phyloP scores from a whole-genome alignment of 1,139 yeast species.

The Suhomyces bribrorum region DNA sequence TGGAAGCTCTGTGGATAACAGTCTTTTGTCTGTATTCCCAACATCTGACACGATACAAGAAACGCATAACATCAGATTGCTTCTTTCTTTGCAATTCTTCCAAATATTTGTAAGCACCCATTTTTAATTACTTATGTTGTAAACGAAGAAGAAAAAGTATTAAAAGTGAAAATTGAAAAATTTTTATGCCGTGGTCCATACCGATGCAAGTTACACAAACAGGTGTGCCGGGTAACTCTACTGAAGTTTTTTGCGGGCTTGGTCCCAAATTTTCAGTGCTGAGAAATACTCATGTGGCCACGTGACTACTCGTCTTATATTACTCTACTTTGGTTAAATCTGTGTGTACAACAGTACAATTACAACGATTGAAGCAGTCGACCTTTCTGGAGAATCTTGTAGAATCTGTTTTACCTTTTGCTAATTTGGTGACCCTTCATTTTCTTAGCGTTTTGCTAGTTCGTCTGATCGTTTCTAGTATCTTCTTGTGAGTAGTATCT shows the following conservation, averaged over 20 bases:
- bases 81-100: constrained; percentile 99
- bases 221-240: constrained; percentile 9
- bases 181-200: constrained; percentile 12
- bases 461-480: too few relatives aligned
- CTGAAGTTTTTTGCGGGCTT: constrained; percentile 3
- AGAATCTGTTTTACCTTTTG: too few relatives aligned
- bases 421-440: too few relatives aligned
- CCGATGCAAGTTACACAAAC: constrained; percentile 8
- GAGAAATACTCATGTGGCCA: constrained; percentile 3
- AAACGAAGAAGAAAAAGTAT: constrained; percentile 16
- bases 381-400: too few relatives aligned
- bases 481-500: too few relatives aligned
- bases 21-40: constrained; percentile 99
- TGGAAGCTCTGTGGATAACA: constrained; percentile 98
- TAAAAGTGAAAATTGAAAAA: constrained; percentile 13
- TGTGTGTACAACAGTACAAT: too few relatives aligned
- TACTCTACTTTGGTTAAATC: background rate
- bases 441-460: too few relatives aligned
- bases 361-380: too few relatives aligned
- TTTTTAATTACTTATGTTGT: constrained; percentile 33
- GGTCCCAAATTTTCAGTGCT: constrained; percentile 4
- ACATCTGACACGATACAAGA: constrained; percentile 99
- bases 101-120: constrained; percentile 99
- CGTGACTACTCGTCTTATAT: constrained; percentile 1
- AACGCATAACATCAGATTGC: constrained; percentile 99